Base-by-base conservation (phyloP, 495 filamentous ascomycete genomes). In the Ramalina peruviana region DNA sequence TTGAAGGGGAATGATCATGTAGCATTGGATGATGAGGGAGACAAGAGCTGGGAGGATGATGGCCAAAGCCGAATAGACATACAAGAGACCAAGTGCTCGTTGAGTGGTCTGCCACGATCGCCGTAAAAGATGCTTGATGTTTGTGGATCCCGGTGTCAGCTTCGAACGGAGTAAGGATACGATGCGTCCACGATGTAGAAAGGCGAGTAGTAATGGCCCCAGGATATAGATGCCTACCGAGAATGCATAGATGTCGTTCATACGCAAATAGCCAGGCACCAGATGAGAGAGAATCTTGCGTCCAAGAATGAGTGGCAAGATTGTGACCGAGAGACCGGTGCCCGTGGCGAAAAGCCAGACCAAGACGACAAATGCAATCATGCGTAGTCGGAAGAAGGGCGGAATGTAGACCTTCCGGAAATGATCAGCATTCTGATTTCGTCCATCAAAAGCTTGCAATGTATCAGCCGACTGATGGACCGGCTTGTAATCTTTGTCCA, bases 231-330 rank as follows among this genome's bases (percentile, higher is more conserved):
- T 72, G 17, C 92, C 92, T 36, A 87, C 78, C 43, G 86, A 92
- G 63, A 94, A 94, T 11, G 93, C 90, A 62, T 99, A 97, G 36
- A 99, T 82, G 62, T 99, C 92, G 63, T 96, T 97, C 60, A 87
- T 80, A 17, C 80, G 77, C 36, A 83, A 71, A 40, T 81, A 70
- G 16, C 66, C 60, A 15, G 85, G 82, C 42, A 92, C 76, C 16
- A 84, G 67, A 7, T 69, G 62, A 23, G 78, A 72, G 59, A 95
- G 82, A 47, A 96, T 70, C 48, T 66, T 70, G 15, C 92, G 83
- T 15, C 92, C 92, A 60, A 95, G 77, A 10, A 92, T 67, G 11
- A 99, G 71, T 2, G 92, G 93, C 49, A 97, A 75, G 61, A 97
- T 79, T 15, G 93, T 96, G 52, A 85, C 75, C 57, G 81, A 77